These are phyloP conservation scores for Diaporthe amygdali DNA, from an alignment of 2,329 filamentous ascomycete genomes.

Conservation along the genomic window DNA sequence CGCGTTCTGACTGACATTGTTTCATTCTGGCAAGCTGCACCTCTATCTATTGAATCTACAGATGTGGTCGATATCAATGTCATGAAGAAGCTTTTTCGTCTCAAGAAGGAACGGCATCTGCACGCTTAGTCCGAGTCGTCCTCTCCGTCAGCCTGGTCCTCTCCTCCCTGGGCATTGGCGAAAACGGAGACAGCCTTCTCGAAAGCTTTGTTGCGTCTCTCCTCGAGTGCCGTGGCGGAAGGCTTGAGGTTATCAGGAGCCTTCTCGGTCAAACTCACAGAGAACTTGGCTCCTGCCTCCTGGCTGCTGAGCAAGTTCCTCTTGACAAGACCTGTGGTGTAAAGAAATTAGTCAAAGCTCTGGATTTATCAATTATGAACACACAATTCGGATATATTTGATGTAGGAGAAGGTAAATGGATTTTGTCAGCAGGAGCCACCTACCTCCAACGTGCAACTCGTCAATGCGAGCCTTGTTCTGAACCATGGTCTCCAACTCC, in stretches of 20 bases:
- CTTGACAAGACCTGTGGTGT: slow-evolving; percentile 30
- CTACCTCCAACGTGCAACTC: slow-evolving; percentile 24
- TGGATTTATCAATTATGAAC: too few relatives aligned
- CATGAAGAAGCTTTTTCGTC: not conserved
- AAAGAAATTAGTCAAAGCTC: not conserved
- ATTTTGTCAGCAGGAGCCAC: not conserved
- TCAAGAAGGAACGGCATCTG: not conserved
- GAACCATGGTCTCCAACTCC: slow-evolving; percentile 30
- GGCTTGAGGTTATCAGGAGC: slow-evolving; percentile 29
- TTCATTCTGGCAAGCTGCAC: not conserved
- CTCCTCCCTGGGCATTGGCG: slow-evolving; percentile 25
- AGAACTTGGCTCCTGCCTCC: slow-evolving; percentile 27
- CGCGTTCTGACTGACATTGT: not conserved
- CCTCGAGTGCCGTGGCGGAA: slow-evolving; percentile 29
- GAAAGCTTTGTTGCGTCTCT: slow-evolving; percentile 27
- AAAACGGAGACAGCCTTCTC: slow-evolving; percentile 28
- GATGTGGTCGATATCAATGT: not conserved
- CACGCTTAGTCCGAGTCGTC: slow-evolving; percentile 31
- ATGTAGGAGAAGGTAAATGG: not conserved
- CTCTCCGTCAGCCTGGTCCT: slow-evolving; percentile 32
- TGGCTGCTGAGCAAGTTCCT: slow-evolving; percentile 29
- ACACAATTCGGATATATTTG: too few relatives aligned
- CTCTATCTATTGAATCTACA: not conserved
- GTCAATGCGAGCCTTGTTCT: slow-evolving; percentile 27
- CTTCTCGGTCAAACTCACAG: slow-evolving; percentile 28